These are phyloP conservation scores for Neurospora sp. DNA, from an alignment of 495 filamentous ascomycete species.

Conservation along the genomic window DNA sequence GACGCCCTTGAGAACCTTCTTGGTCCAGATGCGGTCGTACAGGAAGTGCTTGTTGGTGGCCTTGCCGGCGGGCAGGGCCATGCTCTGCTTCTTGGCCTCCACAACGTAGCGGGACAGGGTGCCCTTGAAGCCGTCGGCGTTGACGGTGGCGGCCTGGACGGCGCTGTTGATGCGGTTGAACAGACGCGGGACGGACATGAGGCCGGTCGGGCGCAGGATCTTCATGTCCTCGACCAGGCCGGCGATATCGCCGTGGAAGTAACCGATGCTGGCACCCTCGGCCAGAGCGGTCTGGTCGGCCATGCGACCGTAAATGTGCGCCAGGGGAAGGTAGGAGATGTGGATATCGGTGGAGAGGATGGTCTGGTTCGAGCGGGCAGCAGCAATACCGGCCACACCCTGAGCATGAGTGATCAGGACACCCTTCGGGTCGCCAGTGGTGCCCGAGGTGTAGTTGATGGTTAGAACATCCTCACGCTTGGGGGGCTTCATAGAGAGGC, in stretches of 20 bases:
- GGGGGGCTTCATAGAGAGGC: constrained; percentile 58
- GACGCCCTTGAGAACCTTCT: constrained; percentile 70
- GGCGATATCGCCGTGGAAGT: constrained; percentile 87
- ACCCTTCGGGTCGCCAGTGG: constrained; percentile 90
- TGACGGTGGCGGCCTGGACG: constrained; percentile 66
- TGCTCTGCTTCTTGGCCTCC: constrained; percentile 64
- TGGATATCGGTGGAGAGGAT: constrained; percentile 46
- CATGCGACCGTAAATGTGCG: constrained; percentile 87
- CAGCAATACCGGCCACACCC: constrained; percentile 62
- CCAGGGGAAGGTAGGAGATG: constrained; percentile 84
- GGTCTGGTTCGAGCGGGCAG: constrained; percentile 41
- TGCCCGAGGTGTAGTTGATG: constrained; percentile 97
- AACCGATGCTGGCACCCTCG: constrained; percentile 70
- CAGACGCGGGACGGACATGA: constrained; percentile 83
- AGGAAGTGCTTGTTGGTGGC: constrained; percentile 74
- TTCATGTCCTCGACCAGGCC: constrained; percentile 89
- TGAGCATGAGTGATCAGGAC: constrained; percentile 77
- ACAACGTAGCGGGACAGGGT: constrained; percentile 72
- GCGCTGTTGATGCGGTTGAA: constrained; percentile 84
- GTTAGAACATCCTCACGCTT: constrained; percentile 70
- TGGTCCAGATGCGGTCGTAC: constrained; percentile 90
- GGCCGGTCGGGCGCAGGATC: constrained; percentile 66
- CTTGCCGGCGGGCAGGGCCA: constrained; percentile 58
- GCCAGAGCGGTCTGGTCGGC: constrained; percentile 67
- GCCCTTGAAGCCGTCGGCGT: constrained; percentile 73